Conservation (phyloP, 306 rosid species). For the Pterocarpus santalinus region DNA sequence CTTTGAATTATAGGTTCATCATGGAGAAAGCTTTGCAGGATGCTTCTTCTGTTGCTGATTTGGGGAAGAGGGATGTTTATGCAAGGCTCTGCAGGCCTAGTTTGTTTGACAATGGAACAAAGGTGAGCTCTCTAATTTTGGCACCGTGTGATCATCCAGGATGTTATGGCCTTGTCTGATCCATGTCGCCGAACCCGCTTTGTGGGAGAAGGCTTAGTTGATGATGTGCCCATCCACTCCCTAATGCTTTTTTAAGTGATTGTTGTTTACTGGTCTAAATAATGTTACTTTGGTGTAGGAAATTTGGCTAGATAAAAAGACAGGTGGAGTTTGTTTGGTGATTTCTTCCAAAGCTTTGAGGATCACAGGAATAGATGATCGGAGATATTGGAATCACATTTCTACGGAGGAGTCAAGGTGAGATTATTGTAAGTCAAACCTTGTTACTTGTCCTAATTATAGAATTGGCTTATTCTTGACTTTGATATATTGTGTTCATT, state of each 20-base stretch:
- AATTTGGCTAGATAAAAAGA: conserved; percentile 78
- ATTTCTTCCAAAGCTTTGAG: conserved; percentile 75
- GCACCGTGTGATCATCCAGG: background rate
- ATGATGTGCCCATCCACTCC: background rate
- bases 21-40: conserved; percentile 61
- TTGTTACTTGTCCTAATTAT: background rate
- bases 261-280: conserved; percentile 22
- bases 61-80: conserved; percentile 75
- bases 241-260: conserved; percentile 14
- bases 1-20: conserved; percentile 71
- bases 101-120: conserved; percentile 69
- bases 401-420: conserved; percentile 82
- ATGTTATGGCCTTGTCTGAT: background rate
- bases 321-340: conserved; percentile 70
- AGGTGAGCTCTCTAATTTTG: conserved; percentile 55
- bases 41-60: conserved; percentile 26
- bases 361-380: conserved; percentile 91
- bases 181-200: background rate
- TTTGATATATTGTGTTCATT: conserved; percentile 8
- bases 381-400: conserved; percentile 93
- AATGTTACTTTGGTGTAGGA: conserved; percentile 60
- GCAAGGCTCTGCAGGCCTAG: conserved; percentile 73
- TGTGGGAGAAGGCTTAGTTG: too few relatives aligned
- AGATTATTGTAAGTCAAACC: conserved; percentile 42
- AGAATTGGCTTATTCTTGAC: background rate